Evolutionary conservation across 495 filamentous ascomycete genomes (phyloP).

Genomic region (Echria macrotheca): DNA sequence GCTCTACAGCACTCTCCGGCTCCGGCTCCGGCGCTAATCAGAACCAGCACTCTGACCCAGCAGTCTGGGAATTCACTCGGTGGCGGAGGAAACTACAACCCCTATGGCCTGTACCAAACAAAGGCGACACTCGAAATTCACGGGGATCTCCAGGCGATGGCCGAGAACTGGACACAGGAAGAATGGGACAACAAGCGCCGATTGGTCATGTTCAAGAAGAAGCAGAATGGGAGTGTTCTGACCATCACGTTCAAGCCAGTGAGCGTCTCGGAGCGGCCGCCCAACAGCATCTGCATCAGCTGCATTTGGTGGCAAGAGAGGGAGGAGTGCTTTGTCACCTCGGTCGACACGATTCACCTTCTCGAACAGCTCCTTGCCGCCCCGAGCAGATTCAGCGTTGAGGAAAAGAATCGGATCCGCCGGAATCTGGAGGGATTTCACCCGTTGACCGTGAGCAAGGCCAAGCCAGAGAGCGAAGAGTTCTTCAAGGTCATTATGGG

Average conservation of each 20-base stretch:
- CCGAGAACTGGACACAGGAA: constrained; percentile 67
- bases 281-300: constrained; percentile 78
- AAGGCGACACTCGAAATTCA: constrained; percentile 82
- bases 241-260: constrained; percentile 68
- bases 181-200: constrained; percentile 72
- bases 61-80: too few species aligned
- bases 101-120: constrained; percentile 75
- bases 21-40: constrained; percentile 63
- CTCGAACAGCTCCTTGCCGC: constrained; percentile 78
- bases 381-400: constrained; percentile 73
- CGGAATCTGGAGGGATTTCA: constrained; percentile 90
- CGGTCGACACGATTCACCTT: constrained; percentile 91
- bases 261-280: constrained; percentile 60
- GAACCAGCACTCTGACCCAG: constrained; percentile 76
- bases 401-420: constrained; percentile 96
- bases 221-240: constrained; percentile 70
- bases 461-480: constrained; percentile 82
- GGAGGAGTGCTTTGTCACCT: constrained; percentile 83
- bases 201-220: constrained; percentile 78
- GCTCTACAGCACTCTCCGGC: constrained; percentile 29
- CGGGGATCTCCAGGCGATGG: constrained; percentile 79
- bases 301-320: constrained; percentile 93
- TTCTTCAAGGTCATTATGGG: constrained; percentile 99
- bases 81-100: constrained; percentile 60
- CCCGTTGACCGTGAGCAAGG: constrained; percentile 86